Evolutionary conservation across 495 filamentous ascomycete species (phyloP).

Genomic region (Penicillium silybi): DNA sequence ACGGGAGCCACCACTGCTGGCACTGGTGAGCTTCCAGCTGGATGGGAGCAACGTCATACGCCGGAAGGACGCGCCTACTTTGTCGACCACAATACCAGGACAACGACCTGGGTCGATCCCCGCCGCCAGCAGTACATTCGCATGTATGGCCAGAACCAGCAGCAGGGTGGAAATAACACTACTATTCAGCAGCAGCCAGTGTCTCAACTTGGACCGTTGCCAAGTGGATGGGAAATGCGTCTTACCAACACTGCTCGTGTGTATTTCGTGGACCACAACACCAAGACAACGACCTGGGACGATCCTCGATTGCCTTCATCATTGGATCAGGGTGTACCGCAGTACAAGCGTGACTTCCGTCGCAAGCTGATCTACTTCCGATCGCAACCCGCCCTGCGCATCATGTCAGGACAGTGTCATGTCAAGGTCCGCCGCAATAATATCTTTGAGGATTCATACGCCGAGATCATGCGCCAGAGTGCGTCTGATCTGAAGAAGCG

Average conservation of each 20-base stretch:
- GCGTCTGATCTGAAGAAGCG: constrained; percentile 97
- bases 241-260: constrained; percentile 96
- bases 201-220: constrained; percentile 92
- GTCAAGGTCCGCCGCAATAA: constrained; percentile 95
- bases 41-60: constrained; percentile 94
- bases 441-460: constrained; percentile 98
- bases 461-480: constrained; percentile 95
- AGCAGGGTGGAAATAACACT: constrained; percentile 62
- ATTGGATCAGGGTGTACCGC: constrained; percentile 95
- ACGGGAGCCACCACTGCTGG: constrained; percentile 93
- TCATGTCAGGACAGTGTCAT: constrained; percentile 93
- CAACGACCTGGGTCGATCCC: constrained; percentile 99
- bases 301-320: constrained; percentile 94
- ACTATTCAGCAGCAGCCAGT: constrained; percentile 97
- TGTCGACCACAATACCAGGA: constrained; percentile 98
- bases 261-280: constrained; percentile 99
- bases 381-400: constrained; percentile 92
- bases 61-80: constrained; percentile 95
- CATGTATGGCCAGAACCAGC: constrained; percentile 76
- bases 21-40: constrained; percentile 89
- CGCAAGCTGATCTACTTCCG: constrained; percentile 99
- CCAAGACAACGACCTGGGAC: constrained; percentile 99
- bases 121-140: constrained; percentile 96
- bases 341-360: constrained; percentile 98
- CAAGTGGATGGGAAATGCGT: constrained; percentile 99